phyloP scores from a whole-genome alignment of 805 yeast genomes.

The Starmerella sirachaensis region DNA sequence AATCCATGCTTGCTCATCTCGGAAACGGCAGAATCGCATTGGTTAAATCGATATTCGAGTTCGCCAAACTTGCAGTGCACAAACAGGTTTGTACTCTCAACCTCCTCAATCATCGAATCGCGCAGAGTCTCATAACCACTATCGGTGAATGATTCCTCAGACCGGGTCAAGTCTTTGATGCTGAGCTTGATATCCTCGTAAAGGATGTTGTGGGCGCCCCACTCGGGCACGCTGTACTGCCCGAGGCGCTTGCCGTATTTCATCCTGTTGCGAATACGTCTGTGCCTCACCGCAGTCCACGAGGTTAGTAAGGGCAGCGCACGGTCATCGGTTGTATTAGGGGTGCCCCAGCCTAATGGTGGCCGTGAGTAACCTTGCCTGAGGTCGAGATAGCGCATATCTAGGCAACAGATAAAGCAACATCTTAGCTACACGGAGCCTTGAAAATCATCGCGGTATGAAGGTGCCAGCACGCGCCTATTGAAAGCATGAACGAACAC shows the following conservation, averaged over 20 bases:
- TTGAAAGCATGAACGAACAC: too few species aligned
- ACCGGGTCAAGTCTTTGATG: conserved; percentile 45
- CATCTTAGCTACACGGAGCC: too few species aligned
- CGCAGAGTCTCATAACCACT: conserved; percentile 12
- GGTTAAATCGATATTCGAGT: conserved; percentile 39
- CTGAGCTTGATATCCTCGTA: conserved; percentile 63
- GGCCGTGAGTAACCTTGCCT: too few species aligned
- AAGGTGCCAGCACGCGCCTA: too few species aligned
- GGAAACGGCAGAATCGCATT: conserved; percentile 30
- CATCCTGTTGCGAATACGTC: conserved; percentile 35
- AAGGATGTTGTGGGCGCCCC: conserved; percentile 75
- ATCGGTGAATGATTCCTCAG: conserved; percentile 6
- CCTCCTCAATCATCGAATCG: conserved; percentile 24
- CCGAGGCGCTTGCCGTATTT: conserved; percentile 73
- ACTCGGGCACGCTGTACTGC: conserved; percentile 71
- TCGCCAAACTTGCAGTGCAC: conserved; percentile 60
- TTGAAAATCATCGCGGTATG: too few species aligned
- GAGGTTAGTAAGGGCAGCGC: neutral
- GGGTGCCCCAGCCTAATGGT: too few species aligned
- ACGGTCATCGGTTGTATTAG: too few species aligned
- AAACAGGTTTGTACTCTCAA: conserved; percentile 38
- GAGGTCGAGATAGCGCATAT: too few species aligned
- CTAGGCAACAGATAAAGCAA: too few species aligned
- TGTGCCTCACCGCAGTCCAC: neutral
- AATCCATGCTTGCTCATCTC: neutral